Conservation (phyloP, 805 yeast species). For the Ogataea paradorogensis region DNA sequence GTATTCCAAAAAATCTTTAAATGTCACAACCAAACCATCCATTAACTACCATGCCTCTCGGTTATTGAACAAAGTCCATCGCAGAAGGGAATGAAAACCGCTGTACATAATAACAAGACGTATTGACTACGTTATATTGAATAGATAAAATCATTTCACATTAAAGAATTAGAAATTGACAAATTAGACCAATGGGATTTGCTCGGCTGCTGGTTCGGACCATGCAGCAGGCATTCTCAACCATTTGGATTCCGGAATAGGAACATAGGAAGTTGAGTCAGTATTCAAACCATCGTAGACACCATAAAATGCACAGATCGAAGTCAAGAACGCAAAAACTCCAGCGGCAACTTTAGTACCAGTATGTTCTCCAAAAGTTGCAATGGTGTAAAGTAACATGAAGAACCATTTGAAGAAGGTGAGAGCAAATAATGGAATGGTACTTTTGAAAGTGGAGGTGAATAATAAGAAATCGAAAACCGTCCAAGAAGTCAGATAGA, state of each 20-base stretch:
- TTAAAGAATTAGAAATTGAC: no score
- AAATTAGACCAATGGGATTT: constrained; percentile 18
- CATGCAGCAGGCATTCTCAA: constrained; percentile 33
- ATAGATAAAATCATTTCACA: background rate
- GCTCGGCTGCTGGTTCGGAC: constrained; percentile 22
- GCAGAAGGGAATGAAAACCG: constrained; percentile 24
- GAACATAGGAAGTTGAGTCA: constrained; percentile 24
- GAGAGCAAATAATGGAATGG: constrained; percentile 37
- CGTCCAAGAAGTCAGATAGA: constrained; percentile 47
- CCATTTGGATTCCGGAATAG: constrained; percentile 29
- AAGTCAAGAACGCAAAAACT: constrained; percentile 40
- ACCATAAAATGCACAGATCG: constrained; percentile 41
- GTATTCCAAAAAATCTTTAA: constrained; percentile 38
- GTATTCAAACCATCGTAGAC: constrained; percentile 41
- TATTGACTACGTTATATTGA: constrained; percentile 1
- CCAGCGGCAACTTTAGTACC: constrained; percentile 40
- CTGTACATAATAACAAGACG: constrained; percentile 12
- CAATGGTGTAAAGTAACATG: constrained; percentile 40
- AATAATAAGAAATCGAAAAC: constrained; percentile 44
- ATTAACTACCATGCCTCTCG: constrained; percentile 57
- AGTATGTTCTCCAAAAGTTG: constrained; percentile 35
- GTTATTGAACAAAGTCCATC: constrained; percentile 52
- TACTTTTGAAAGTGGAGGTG: constrained; percentile 43
- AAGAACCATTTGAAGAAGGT: constrained; percentile 42
- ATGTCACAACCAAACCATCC: constrained; percentile 42